These are phyloP conservation scores for Mucor lusitanicus DNA, from an alignment of 371 early-diverging fungal genomes.

Conservation along the genomic window DNA sequence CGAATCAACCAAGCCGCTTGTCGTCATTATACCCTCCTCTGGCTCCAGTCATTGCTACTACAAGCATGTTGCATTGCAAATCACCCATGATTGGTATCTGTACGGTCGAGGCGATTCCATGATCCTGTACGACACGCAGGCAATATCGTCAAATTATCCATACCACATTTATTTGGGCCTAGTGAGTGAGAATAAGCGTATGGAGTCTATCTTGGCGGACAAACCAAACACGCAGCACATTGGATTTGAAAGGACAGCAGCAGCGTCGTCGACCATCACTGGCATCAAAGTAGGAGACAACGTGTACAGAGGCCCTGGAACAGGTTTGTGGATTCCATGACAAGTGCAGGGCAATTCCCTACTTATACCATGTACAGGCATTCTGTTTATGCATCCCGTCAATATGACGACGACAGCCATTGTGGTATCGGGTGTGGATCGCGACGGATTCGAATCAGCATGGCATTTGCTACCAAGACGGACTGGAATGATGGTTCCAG, in stretches of 20 bases:
- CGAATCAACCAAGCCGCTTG: slow-evolving; percentile 43
- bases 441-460: slow-evolving; percentile 39
- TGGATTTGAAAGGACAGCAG: slow-evolving; percentile 1
- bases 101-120: slow-evolving; percentile 61
- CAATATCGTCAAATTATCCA: slow-evolving; percentile 10
- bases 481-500: slow-evolving; percentile 54
- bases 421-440: slow-evolving; percentile 47
- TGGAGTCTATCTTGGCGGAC: slow-evolving; percentile 10
- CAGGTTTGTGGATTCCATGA: slow-evolving; percentile 35
- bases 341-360: background rate
- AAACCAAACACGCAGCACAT: background rate
- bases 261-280: slow-evolving; percentile 14
- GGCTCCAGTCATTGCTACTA: slow-evolving; percentile 22
- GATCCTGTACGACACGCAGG: slow-evolving; percentile 54
- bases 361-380: slow-evolving; percentile 19
- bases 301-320: slow-evolving; percentile 46
- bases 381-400: slow-evolving; percentile 46
- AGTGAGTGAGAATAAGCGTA: slow-evolving; percentile 12
- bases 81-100: slow-evolving; percentile 65
- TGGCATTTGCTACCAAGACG: slow-evolving; percentile 51
- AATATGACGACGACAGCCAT: slow-evolving; percentile 29
- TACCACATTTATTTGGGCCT: slow-evolving; percentile 20
- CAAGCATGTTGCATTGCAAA: slow-evolving; percentile 51
- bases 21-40: slow-evolving; percentile 49
- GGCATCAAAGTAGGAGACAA: slow-evolving; percentile 37